Conservation (phyloP, 148 eudicot genomes). For the Cornus kousa region DNA sequence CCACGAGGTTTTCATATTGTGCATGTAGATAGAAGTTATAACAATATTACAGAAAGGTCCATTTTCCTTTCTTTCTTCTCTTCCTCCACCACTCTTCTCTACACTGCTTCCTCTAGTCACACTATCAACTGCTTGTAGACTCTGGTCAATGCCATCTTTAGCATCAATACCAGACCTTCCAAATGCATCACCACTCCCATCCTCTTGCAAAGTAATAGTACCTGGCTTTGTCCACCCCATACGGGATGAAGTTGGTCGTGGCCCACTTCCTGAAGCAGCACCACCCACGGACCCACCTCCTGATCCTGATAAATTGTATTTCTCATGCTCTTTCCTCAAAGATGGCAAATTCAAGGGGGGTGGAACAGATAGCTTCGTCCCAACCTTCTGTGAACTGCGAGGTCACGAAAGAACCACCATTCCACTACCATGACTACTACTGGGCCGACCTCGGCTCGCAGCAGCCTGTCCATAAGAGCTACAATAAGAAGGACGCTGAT, state of each 20-base stretch:
- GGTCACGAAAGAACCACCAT: slow-evolving; percentile 87
- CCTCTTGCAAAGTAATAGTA: slow-evolving; percentile 41
- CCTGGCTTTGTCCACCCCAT: slow-evolving; percentile 87
- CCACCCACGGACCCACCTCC: slow-evolving; percentile 59
- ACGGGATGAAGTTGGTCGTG: slow-evolving; percentile 66
- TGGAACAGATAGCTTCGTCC: slow-evolving; percentile 83
- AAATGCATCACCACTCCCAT: slow-evolving; percentile 27
- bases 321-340: slow-evolving; percentile 89
- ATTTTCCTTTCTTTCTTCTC: too few relatives aligned
- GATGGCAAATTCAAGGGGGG: slow-evolving; percentile 99
- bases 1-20: too few relatives aligned
- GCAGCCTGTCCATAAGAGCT: slow-evolving; percentile 47
- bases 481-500: slow-evolving; percentile 25
- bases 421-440: slow-evolving; percentile 45
- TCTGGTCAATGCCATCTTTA: slow-evolving; percentile 21
- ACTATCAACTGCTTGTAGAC: slow-evolving; percentile 27
- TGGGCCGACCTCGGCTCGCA: slow-evolving; percentile 33
- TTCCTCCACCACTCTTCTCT: too few relatives aligned
- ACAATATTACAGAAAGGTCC: too few relatives aligned
- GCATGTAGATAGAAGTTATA: too few relatives aligned
- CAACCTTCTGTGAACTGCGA: slow-evolving; percentile 61
- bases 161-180: slow-evolving; percentile 16
- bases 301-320: slow-evolving; percentile 65
- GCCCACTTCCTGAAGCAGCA: slow-evolving; percentile 47
- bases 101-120: slow-evolving; percentile 30